These are phyloP conservation scores for Nephelium lappaceum DNA, from an alignment of 345 rosid species.

Conservation along the genomic window DNA sequence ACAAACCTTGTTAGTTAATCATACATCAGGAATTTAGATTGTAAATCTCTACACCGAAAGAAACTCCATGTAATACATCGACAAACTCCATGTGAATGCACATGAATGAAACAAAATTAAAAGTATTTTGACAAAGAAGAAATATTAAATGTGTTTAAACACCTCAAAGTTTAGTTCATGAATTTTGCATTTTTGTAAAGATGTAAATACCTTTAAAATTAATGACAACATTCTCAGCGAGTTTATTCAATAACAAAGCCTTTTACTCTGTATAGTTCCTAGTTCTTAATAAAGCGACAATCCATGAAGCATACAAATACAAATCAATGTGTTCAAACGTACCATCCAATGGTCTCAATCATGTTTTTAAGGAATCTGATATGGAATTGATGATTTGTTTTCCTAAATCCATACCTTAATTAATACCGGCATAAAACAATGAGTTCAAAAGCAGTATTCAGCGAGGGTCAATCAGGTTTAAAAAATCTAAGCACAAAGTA, in stretches of 20 bases:
- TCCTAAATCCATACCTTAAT: neutral
- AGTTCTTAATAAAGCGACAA: neutral
- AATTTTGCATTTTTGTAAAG: neutral
- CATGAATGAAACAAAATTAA: neutral
- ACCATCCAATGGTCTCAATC: neutral
- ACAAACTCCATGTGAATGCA: neutral
- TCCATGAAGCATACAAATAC: neutral
- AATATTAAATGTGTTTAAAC: neutral
- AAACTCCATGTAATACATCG: neutral
- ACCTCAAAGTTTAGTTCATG: neutral
- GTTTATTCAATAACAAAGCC: neutral
- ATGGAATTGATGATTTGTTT: neutral
- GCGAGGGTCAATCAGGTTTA: neutral
- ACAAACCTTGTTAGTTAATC: slow-evolving; percentile 22
- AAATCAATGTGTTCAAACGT: neutral
- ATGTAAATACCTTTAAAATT: too few relatives aligned
- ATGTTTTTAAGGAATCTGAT: neutral
- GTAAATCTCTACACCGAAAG: neutral
- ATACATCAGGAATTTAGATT: neutral
- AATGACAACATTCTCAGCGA: neutral
- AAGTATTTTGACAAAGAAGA: neutral
- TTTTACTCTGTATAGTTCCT: neutral
- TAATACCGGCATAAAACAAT: neutral
- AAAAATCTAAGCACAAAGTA: neutral
- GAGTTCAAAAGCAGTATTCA: neutral